A percentile compares a stretch with the other conserved stretches of the same genome.
phyloP scores from a whole-genome alignment of 306 rosid species.

The Castanospermum australe region DNA sequence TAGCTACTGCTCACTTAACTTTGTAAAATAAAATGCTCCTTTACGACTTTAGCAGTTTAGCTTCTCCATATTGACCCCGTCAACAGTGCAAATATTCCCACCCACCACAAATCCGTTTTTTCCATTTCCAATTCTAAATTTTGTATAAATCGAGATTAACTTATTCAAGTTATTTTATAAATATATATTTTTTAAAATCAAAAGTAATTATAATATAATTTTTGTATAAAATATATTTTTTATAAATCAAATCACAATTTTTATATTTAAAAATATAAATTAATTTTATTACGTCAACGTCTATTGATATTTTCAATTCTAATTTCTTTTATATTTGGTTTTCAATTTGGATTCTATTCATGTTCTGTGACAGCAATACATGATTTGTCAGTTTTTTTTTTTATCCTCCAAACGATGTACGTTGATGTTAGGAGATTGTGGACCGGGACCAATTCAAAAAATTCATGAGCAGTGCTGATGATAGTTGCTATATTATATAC shows the following conservation, averaged over 20 bases:
- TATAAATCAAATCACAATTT: too few species aligned
- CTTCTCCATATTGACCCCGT: background rate
- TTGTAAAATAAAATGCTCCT: background rate
- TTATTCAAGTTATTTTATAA: too few species aligned
- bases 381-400: background rate
- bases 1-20: background rate
- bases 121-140: too few species aligned
- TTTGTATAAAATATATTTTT: too few species aligned
- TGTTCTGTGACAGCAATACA: background rate
- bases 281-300: too few species aligned
- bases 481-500: background rate
- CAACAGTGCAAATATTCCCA: background rate
- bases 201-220: too few species aligned
- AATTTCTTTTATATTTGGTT: background rate
- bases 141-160: too few species aligned
- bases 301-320: too few species aligned
- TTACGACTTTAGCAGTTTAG: background rate
- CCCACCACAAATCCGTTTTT: background rate
- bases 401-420: background rate
- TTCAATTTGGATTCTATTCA: background rate
- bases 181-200: too few species aligned
- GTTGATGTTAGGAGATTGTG: background rate
- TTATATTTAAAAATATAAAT: too few species aligned
- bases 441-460: background rate
- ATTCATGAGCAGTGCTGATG: background rate